These are phyloP conservation scores for Globisporangium megalacanthum DNA, from an alignment of 352 stramenopile species.

Conservation along the genomic window DNA sequence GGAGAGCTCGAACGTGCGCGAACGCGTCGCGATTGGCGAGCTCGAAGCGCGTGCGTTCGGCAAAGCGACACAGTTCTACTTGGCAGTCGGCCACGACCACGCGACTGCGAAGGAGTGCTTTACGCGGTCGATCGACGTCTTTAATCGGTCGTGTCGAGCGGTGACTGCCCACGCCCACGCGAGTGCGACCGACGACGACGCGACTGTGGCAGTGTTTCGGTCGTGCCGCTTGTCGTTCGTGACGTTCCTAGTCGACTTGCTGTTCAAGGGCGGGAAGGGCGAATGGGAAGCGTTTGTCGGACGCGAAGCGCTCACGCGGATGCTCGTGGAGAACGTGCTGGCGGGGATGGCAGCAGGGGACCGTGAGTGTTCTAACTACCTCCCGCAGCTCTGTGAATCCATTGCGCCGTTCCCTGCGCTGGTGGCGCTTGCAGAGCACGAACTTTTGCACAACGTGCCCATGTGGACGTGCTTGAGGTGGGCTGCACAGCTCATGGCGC, in stretches of 20 bases:
- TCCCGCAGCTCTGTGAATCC: conserved; percentile 65
- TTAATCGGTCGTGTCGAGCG: conserved; percentile 34
- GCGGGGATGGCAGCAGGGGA: conserved; percentile 54
- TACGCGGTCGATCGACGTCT: conserved; percentile 51
- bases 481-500: conserved; percentile 72
- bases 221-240: conserved; percentile 54
- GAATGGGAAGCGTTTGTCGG: conserved; percentile 36
- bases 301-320: conserved; percentile 30
- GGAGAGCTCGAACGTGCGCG: conserved; percentile 30
- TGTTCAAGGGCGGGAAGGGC: conserved; percentile 32
- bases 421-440: conserved; percentile 35
- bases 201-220: conserved; percentile 23
- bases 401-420: conserved; percentile 46
- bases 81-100: conserved; percentile 29
- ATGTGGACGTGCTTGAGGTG: conserved; percentile 80
- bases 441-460: conserved; percentile 40
- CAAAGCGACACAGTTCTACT: conserved; percentile 59
- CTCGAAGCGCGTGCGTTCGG: conserved; percentile 69
- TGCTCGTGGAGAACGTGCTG: conserved; percentile 59
- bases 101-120: conserved; percentile 48
- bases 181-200: conserved; percentile 1
- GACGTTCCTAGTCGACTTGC: conserved; percentile 60
- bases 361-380: conserved; percentile 68
- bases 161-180: not conserved
- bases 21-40: conserved; percentile 49